Evolutionary conservation across 768 basidiomycete species (phyloP), one percentile per base, ranked within the genome.

Genomic region (Boletus tylopilopsis): DNA sequence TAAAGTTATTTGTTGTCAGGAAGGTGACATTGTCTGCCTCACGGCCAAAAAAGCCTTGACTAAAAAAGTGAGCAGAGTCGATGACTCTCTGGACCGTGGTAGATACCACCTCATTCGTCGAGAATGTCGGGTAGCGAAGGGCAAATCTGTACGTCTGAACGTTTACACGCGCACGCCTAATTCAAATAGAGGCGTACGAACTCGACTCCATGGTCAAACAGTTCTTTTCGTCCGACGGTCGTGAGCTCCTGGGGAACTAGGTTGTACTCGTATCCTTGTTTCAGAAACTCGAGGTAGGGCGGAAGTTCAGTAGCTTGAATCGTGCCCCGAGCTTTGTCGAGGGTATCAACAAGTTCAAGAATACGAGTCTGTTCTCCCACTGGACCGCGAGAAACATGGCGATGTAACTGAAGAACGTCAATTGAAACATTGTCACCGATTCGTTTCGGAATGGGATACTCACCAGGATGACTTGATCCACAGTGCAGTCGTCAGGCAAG

Each of bases 391-490:
- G 68, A 68, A 21, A 75, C 75, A 49, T 76, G 75, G 16, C 73
- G 58, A 50, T 70, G 70, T 55, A 76, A 63, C 74, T 75, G 37
- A 18, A 11, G 15, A 16, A 50, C 3, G 35, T 23, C 25, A 34
- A 33, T 33, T 35, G 16, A 22, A 1, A 16, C 4, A 22, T 9
- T 0, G 8, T 7, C 12, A 6, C 16, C 13, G 6, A 13, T 11
- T 19, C 4, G 12, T 35, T 16, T 24, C 24, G 2, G 24, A 4
- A 3, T 6, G 4, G 6, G 15, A n/a, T 38, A 47, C 64, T 46
- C 52, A 74, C 74, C 56, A 73, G 53, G 57, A 71, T 62, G 47
- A 73, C 69, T 59, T 70, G 72, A 25, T 72, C 68, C n/a, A 75
- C 67, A 22, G 45, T 60, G 47, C 73, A 74, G 56, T 73, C 74